Evolutionary conservation across 805 yeast species (phyloP), one percentile per base, ranked within the genome.

Genomic region (Candida chauliodis): DNA sequence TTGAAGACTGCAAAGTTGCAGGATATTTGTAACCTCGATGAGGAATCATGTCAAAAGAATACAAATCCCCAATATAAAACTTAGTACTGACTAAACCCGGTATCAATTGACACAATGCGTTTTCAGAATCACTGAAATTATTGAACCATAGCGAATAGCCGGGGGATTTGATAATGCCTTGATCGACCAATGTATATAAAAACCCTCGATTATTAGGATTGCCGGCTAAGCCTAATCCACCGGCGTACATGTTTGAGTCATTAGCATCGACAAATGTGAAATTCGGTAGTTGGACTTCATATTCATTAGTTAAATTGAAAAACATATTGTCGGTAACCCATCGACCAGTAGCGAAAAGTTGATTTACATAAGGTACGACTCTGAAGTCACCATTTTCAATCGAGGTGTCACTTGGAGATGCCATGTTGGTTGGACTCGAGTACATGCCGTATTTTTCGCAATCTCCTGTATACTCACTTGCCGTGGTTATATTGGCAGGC

Each of bases 51-150:
- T 75, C 69, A 47, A 71, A 82, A 29, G 59, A 55, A 18, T 69
- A 71, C 11, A 81, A 53, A 22, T 69, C 63, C 1, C 80, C 84
- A 5, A 48, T 47, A 42, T 55, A 74, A 33, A 67, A 63, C 20
- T 61, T 55, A 8, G 66, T 59, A 49, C 79, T 77, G 3, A 83
- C 75, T 3, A 76, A 78, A 8, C 93, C 90, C 2, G 81, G 61
- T 6, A 80, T 52, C 9, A 83, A 45, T 37, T 56, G 55, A 11
- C 67, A 71, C n/a, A 46, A 40, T 5, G 49, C 45, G 13, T 38
- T 18, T 9, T 41, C 38, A 10, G 40, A 24, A 31, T 40, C 36
- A 4, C 46, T 22, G 23, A 37, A 31, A 36, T 50, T 42, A 38
- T 42, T 40, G 42, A 61, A 65, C 51, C 52, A 63, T 14, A 60